Evolutionary conservation across 495 filamentous ascomycete species (phyloP).

Genomic region (Opeltia flavorubescens): DNA sequence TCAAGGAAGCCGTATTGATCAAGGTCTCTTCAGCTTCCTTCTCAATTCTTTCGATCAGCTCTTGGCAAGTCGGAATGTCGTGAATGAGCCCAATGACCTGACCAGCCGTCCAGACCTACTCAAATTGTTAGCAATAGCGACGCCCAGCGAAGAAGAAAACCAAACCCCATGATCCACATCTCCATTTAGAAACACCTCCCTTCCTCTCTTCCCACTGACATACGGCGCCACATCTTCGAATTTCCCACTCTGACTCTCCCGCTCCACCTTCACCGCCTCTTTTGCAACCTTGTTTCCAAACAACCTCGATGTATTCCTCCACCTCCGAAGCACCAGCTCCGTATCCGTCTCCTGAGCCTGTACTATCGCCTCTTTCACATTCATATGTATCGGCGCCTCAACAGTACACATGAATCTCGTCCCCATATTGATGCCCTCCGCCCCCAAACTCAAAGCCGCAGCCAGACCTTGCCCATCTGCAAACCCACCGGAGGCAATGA

Average conservation of each 20-base stretch:
- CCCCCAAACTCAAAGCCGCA: conserved; percentile 79
- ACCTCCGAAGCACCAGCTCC: conserved; percentile 71
- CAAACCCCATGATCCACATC: conserved; percentile 82
- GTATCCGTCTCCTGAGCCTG: conserved; percentile 82
- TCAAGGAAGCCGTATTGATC: conserved; percentile 25
- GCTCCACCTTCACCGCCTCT: conserved; percentile 69
- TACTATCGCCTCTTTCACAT: conserved; percentile 89
- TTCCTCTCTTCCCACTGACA: conserved; percentile 83
- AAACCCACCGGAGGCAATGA: conserved; percentile 92
- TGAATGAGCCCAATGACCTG: conserved; percentile 59
- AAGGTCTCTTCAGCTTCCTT: conserved; percentile 44
- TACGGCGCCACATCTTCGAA: conserved; percentile 83
- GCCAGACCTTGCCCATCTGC: conserved; percentile 90
- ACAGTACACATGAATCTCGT: conserved; percentile 70
- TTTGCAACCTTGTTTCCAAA: conserved; percentile 80
- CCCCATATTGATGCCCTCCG: conserved; percentile 92
- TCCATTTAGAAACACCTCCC: conserved; percentile 83
- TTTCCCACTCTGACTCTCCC: conserved; percentile 71
- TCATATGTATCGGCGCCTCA: conserved; percentile 64
- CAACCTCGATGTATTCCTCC: conserved; percentile 83
- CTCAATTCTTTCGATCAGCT: conserved; percentile 45
- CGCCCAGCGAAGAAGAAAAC: conserved; percentile 10
- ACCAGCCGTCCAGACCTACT: conserved; percentile 54
- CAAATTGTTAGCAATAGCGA: conserved; percentile 6
- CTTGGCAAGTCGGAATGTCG: conserved; percentile 50